These are phyloP conservation scores for Pythium chondricola DNA, from an alignment of 352 stramenopile species.

Conservation along the genomic window DNA sequence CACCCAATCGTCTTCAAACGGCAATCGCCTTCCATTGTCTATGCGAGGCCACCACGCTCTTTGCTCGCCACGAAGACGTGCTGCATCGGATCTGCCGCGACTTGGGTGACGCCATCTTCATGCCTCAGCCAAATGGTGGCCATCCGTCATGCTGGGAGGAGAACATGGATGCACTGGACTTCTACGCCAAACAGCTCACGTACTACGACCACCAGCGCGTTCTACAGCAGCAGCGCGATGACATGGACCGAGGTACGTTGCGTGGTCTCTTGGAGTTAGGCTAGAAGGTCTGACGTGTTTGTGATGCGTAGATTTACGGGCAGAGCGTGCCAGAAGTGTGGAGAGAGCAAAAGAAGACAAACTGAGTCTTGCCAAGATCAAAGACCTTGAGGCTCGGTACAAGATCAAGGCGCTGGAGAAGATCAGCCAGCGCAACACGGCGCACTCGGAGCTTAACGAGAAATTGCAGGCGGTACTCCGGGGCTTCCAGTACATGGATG, in stretches of 20 bases:
- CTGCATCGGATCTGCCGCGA: slow-evolving; percentile 53
- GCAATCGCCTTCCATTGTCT: slow-evolving; percentile 73
- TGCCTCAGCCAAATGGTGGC: slow-evolving; percentile 31
- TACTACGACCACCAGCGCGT: slow-evolving; percentile 53
- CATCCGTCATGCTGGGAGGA: slow-evolving; percentile 17
- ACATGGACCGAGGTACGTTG: slow-evolving; percentile 36
- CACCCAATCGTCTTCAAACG: slow-evolving; percentile 62
- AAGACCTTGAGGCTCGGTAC: slow-evolving; percentile 42
- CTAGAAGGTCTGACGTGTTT: too few species aligned
- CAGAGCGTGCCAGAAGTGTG: slow-evolving; percentile 27
- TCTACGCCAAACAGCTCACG: slow-evolving; percentile 46
- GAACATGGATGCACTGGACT: slow-evolving; percentile 53
- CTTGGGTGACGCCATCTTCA: slow-evolving; percentile 53
- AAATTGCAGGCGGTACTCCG: slow-evolving; percentile 45
- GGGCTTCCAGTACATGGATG: slow-evolving; percentile 54
- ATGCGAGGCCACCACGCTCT: slow-evolving; percentile 51
- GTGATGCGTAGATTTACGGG: slow-evolving; percentile 29
- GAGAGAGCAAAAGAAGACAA: slow-evolving; percentile 31
- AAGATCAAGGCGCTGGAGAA: slow-evolving; percentile 45
- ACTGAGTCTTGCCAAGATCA: slow-evolving; percentile 27
- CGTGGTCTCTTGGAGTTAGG: too few species aligned
- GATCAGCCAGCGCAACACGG: slow-evolving; percentile 39
- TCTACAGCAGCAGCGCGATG: slow-evolving; percentile 38
- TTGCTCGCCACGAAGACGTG: slow-evolving; percentile 52
- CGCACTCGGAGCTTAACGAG: slow-evolving; percentile 37